Percentiles rank a stretch among this genome's conserved stretches.
Conservation (phyloP, 768 basidiomycete species). For the Mycena capillaripes region DNA sequence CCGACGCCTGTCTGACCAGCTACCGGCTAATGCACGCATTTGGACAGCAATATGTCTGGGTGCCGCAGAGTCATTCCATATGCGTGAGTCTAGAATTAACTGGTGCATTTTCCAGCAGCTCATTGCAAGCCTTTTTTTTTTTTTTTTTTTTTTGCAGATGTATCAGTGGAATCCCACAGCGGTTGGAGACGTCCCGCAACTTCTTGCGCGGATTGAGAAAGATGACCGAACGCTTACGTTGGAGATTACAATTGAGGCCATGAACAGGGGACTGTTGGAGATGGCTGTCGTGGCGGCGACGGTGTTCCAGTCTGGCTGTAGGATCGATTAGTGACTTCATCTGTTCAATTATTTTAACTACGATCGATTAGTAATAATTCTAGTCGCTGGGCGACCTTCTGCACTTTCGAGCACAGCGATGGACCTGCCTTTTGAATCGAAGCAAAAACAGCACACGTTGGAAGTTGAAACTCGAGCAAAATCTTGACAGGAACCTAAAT, state of each 20-base stretch:
- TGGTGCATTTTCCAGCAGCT: too few species aligned
- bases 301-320: slow-evolving; percentile 22
- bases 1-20: not conserved
- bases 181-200: not conserved
- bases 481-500: too few species aligned
- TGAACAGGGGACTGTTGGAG: slow-evolving; percentile 15
- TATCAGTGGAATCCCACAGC: slow-evolving; percentile 15
- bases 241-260: slow-evolving; percentile 21
- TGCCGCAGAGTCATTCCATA: slow-evolving; percentile 24
- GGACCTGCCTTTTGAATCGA: too few species aligned
- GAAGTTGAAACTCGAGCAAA: too few species aligned
- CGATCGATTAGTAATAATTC: too few species aligned
- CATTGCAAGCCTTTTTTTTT: not conserved
- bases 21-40: slow-evolving; percentile 17
- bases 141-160: slow-evolving; percentile 3
- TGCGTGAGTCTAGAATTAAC: slow-evolving; percentile 12
- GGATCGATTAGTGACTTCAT: slow-evolving; percentile 1
- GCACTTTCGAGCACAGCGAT: too few species aligned
- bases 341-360: too few species aligned
- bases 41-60: slow-evolving; percentile 26
- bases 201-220: slow-evolving; percentile 27
- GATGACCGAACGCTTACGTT: slow-evolving; percentile 1
- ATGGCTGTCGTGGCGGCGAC: slow-evolving; percentile 14
- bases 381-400: too few species aligned
- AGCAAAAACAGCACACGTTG: too few species aligned